Base-by-base conservation (phyloP, 2,329 filamentous ascomycete species). In the Fusarium denticulatum region DNA sequence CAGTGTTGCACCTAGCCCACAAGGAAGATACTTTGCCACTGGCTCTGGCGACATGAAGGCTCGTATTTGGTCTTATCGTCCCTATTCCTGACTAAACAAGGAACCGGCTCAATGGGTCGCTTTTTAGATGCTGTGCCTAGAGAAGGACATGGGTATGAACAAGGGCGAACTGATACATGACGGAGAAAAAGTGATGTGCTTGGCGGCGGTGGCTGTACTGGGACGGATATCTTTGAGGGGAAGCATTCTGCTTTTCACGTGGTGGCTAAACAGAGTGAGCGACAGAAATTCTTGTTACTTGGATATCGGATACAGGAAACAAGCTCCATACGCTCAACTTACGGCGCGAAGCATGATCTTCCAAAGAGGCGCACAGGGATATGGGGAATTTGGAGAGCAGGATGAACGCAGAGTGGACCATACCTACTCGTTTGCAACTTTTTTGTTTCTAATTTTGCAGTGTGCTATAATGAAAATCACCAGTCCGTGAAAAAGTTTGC, bases 31-130 rank as follows among this genome's bases (percentile, higher is more conserved):
- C 80, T 99, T 99, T 81, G 96, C 96, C 45, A 99, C 96, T 10
- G 96, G 96, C 71, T 98, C 95, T 76, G 96, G 96, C 78, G 96
- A 99, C 82, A 97, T 97, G 94, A 93, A 96, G 81, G 96, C 96
- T 61, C 92, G 96, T 79, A 98, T 99, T 85, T 99, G 96, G 96
- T 95, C 93, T 78, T 98, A 93, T 80, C 87, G 89, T 62, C 83
- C 86, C 8, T 82, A 86, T 60, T 46, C 66, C 64, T 84, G 69
- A 73, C 66, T 67, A 63, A 67, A 34, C 30, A 83, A 61, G 75
- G 66, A 64, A 24, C 60, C 66, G 32, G 60, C 53, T 50, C 47
- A 62, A 50, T 60, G 60, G 69, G 53, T 69, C 43, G 71, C 65
- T 34, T 70, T 67, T 63, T 71, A 75, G 59, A 71, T 52, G 46